phyloP scores from a whole-genome alignment of 768 basidiomycete species.

The Cystofilobasidium bisporidii region DNA sequence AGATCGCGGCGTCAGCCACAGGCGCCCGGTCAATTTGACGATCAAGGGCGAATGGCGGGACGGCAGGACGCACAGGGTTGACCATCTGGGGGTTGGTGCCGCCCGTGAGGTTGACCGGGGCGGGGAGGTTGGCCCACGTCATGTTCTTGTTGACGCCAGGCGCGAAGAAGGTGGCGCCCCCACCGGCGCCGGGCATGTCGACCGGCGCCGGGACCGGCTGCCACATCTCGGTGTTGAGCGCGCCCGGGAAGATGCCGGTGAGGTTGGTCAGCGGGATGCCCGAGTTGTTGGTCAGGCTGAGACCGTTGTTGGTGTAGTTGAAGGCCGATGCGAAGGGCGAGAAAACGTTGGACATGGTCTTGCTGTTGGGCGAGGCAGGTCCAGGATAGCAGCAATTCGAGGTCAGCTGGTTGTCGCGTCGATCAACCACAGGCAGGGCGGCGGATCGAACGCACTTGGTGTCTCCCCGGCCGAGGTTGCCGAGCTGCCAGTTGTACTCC shows the following conservation, averaged over 20 bases:
- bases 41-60: too few relatives aligned
- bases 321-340: conserved; percentile 43
- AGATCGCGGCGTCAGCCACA: too few relatives aligned
- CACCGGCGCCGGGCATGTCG: conserved; percentile 10
- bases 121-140: background rate
- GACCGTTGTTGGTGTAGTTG: conserved; percentile 46
- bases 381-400: too few relatives aligned
- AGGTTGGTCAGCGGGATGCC: conserved; percentile 43
- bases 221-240: conserved; percentile 3
- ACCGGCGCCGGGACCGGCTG: conserved; percentile 9
- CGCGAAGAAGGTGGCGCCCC: conserved; percentile 14
- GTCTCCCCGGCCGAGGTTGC: conserved; percentile 53
- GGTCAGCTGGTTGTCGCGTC: too few relatives aligned
- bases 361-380: conserved; percentile 14
- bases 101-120: conserved; percentile 11
- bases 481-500: conserved; percentile 55
- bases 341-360: conserved; percentile 48
- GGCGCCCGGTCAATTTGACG: too few relatives aligned
- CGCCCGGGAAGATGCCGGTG: conserved; percentile 44
- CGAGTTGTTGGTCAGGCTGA: conserved; percentile 35
- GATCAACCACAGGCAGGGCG: background rate
- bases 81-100: conserved; percentile 14
- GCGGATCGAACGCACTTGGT: conserved; percentile 41
- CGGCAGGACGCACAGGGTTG: conserved; percentile 9
- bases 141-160: background rate